Base-by-base conservation (phyloP, 2,329 filamentous ascomycete species). In the Penicillium glabrum region DNA sequence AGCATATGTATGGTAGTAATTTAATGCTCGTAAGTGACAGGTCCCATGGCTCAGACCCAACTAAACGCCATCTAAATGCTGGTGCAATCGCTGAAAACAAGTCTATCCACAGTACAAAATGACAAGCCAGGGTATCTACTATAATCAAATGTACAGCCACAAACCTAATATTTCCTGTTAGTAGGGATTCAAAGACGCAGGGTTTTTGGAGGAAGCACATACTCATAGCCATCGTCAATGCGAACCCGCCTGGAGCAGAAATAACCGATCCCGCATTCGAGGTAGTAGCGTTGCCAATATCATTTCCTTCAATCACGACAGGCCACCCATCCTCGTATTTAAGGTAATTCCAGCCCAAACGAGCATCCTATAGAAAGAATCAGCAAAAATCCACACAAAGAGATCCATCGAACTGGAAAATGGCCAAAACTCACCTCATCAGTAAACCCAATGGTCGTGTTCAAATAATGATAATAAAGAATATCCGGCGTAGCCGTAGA, bases 391-490 rank as follows among this genome's bases (percentile, higher is more conserved):
- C 4, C n/a, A 11, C 5, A 14, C 49, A 33, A 21, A 26, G 5
- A 6, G 5, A 14, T 33, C 13, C 14, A 14, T 16, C 31, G 14
- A 13, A 26, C 7, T 26, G 26, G 26, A 8, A 8, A 26, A n/a
- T 21, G 5, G 11, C 5, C 7, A 23, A 41, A 45, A 23, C n/a
- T 68, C 69, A 74, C 72, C 0, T 35, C 49, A 41, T 71, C 57
- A 7, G 13, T 19, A 31, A 75, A 67, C 1, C 71, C 72, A 45
- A 68, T 64, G 13, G 63, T 68, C 3, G 69, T 69, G 56, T 75
- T 74, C 54, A 73, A 56, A 39, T 75, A 77, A 61, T 77, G 74
- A 59, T 73, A 77, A 37, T 75, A 77, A 13, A 77, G 59, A 37
- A 75, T 64, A 60, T 77, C 75, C 16, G 63, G 61, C 5, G 48